Percentiles rank a stretch among this genome's conserved stretches.
Conservation (phyloP, 2,329 filamentous ascomycete species). For the Monosporascus sp. region DNA sequence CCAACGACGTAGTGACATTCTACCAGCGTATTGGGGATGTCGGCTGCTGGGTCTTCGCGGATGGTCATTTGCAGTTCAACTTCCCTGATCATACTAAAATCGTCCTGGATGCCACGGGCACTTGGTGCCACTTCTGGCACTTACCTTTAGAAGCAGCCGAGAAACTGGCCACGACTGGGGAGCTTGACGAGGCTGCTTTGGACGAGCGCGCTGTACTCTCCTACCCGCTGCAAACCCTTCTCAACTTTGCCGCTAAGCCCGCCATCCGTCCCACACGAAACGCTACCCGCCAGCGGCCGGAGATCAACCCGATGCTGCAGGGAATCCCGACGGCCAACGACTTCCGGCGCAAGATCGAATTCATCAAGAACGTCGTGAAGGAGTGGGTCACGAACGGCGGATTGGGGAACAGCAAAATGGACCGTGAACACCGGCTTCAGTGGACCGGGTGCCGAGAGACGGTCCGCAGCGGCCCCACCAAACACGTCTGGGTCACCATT, state of each 20-base stretch:
- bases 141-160: constrained; percentile 65
- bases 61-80: constrained; percentile 81
- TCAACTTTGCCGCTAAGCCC: constrained; percentile 57
- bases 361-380: constrained; percentile 61
- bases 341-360: constrained; percentile 68
- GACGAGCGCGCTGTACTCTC: constrained; percentile 66
- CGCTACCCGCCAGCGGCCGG: constrained; percentile 47
- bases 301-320: constrained; percentile 56
- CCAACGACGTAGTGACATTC: constrained; percentile 64
- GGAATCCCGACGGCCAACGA: constrained; percentile 66
- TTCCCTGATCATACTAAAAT: constrained; percentile 87
- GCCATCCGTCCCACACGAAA: constrained; percentile 38
- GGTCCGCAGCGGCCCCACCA: constrained; percentile 46
- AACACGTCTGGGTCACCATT: constrained; percentile 65
- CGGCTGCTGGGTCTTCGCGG: constrained; percentile 74
- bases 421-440: constrained; percentile 45
- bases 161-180: constrained; percentile 57
- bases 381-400: constrained; percentile 69
- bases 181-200: constrained; percentile 64
- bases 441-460: constrained; percentile 57
- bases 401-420: constrained; percentile 61
- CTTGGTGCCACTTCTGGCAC: constrained; percentile 72
- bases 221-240: constrained; percentile 65
- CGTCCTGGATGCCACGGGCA: constrained; percentile 68
- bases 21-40: constrained; percentile 79